phyloP scores from a whole-genome alignment of 2,329 filamentous ascomycete genomes.

The Fusarium longipes region DNA sequence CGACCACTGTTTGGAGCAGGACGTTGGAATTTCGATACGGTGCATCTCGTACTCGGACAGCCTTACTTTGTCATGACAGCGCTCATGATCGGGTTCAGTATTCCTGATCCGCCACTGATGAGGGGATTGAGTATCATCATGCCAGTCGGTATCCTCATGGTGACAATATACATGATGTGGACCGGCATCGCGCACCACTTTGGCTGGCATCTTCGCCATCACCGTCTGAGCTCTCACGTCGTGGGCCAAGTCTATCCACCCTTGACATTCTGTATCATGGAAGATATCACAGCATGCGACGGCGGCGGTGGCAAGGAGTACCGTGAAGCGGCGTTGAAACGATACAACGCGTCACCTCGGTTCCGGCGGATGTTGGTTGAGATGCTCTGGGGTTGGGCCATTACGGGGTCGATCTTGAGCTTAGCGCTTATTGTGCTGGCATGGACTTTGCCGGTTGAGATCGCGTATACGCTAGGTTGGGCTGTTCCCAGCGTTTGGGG shows the following conservation, averaged over 20 bases:
- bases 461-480: conserved; percentile 25
- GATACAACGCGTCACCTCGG: conserved; percentile 26
- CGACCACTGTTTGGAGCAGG: conserved; percentile 14
- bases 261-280: conserved; percentile 27
- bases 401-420: conserved; percentile 6
- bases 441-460: conserved; percentile 18
- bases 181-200: conserved; percentile 22
- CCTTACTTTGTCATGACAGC: conserved; percentile 36
- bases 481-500: conserved; percentile 28
- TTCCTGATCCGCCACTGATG: conserved; percentile 31
- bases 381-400: conserved; percentile 28
- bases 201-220: conserved; percentile 14
- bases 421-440: conserved; percentile 15
- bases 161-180: conserved; percentile 32
- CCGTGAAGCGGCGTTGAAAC: conserved; percentile 19
- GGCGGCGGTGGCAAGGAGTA: conserved; percentile 26
- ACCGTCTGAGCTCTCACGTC: conserved; percentile 25
- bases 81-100: conserved; percentile 35
- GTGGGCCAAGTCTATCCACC: conserved; percentile 20
- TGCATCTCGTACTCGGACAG: conserved; percentile 22
- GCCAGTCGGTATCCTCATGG: conserved; percentile 34
- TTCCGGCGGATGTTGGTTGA: conserved; percentile 26
- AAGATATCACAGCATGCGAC: conserved; percentile 30
- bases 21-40: conserved; percentile 30
- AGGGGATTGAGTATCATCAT: conserved; percentile 33